phyloP scores from a whole-genome alignment of 768 basidiomycete species.

The Gloeopeniophorella convolvens region DNA sequence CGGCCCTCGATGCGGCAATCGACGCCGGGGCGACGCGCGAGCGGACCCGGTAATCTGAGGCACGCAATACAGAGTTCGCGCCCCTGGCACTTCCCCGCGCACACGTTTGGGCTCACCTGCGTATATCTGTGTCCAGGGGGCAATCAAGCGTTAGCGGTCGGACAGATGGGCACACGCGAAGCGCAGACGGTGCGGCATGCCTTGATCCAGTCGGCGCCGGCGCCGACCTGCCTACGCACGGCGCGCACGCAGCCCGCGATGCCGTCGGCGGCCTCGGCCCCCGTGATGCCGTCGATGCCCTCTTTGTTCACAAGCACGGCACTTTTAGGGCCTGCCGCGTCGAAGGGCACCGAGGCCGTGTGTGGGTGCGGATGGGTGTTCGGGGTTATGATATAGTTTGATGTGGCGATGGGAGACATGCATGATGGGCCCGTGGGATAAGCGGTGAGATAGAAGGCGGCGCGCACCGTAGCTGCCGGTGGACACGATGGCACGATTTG shows the following conservation, averaged over 20 bases:
- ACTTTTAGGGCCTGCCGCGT: slow-evolving; percentile 45
- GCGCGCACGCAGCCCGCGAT: slow-evolving; percentile 47
- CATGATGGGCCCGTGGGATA: neutral
- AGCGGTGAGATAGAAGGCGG: neutral
- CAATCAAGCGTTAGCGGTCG: too few species aligned
- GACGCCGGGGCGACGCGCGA: slow-evolving; percentile 41
- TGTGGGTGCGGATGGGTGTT: neutral
- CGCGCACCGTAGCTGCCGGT: slow-evolving; percentile 53
- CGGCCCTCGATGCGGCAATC: slow-evolving; percentile 26
- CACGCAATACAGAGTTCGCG: neutral
- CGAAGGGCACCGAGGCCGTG: too few species aligned
- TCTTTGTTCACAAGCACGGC: slow-evolving; percentile 38
- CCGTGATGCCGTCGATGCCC: slow-evolving; percentile 50
- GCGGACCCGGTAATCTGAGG: slow-evolving; percentile 47
- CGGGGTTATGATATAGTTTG: too few species aligned
- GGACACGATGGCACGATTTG: slow-evolving; percentile 51
- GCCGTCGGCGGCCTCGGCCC: slow-evolving; percentile 56
- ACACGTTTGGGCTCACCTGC: slow-evolving; percentile 32
- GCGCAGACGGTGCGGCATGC: slow-evolving; percentile 25
- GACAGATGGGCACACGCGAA: too few species aligned
- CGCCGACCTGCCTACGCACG: slow-evolving; percentile 54
- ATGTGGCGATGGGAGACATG: neutral
- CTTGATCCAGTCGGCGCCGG: slow-evolving; percentile 67
- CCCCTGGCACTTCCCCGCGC: neutral
- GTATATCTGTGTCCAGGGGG: slow-evolving; percentile 39